phyloP scores from a whole-genome alignment of 2,329 filamentous ascomycete species.

The Diaporthe aspalathi region DNA sequence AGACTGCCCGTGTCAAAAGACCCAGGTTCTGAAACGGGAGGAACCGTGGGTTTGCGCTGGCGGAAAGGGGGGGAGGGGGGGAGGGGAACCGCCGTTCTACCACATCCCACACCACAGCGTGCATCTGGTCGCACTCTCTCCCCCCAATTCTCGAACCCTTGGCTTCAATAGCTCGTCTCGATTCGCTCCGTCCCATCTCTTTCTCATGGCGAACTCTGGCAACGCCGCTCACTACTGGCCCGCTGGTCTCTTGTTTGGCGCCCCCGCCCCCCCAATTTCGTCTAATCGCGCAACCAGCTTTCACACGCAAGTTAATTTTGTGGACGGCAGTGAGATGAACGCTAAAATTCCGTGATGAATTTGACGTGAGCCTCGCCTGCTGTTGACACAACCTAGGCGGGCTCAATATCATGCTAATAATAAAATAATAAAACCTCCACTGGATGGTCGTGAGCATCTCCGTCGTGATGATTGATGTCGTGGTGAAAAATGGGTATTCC shows the following conservation, averaged over 20 bases:
- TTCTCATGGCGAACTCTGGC: not conserved
- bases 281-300: not conserved
- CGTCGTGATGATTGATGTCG: conserved; percentile 16
- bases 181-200: conserved; percentile 25
- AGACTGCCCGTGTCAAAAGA: conserved; percentile 15
- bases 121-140: too few relatives aligned
- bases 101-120: not conserved
- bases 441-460: conserved; percentile 6
- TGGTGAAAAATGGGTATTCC: conserved; percentile 26
- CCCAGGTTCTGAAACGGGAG: conserved; percentile 22
- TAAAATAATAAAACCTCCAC: conserved; percentile 25
- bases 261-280: not conserved
- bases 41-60: conserved; percentile 7
- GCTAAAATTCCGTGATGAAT: conserved; percentile 19
- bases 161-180: conserved; percentile 33
- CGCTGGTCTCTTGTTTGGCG: not conserved
- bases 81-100: not conserved
- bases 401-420: conserved; percentile 17
- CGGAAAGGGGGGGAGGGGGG: not conserved
- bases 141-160: conserved; percentile 29
- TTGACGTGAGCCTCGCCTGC: conserved; percentile 1
- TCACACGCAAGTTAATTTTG: not conserved
- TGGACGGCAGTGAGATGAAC: conserved; percentile 19
- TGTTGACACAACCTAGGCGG: not conserved
- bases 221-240: not conserved